These are phyloP conservation scores for Cucumis cinereus DNA, from an alignment of 306 rosid genomes.

Conservation along the genomic window DNA sequence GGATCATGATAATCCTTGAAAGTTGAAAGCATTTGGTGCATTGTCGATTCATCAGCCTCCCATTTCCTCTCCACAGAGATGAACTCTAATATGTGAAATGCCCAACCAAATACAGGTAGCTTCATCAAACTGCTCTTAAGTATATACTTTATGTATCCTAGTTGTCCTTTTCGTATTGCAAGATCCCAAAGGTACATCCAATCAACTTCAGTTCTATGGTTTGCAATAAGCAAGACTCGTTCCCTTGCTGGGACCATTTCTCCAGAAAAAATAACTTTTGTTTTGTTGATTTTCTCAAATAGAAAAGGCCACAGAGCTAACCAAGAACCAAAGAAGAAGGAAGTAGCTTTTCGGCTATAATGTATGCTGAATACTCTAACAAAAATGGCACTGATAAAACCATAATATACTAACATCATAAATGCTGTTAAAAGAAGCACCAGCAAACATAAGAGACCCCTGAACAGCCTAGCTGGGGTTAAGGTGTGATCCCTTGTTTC, in stretches of 20 bases:
- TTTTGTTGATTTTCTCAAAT: slow-evolving; percentile 70
- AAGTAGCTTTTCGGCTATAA: slow-evolving; percentile 56
- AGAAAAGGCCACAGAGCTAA: slow-evolving; percentile 78
- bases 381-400: slow-evolving; percentile 32
- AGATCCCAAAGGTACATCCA: slow-evolving; percentile 99
- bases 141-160: slow-evolving; percentile 71
- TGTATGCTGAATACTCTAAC: slow-evolving; percentile 43
- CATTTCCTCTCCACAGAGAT: slow-evolving; percentile 85
- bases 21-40: slow-evolving; percentile 45
- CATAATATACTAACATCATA: slow-evolving; percentile 49
- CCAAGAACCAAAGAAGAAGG: slow-evolving; percentile 65
- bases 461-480: slow-evolving; percentile 47
- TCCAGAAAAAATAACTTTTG: slow-evolving; percentile 74
- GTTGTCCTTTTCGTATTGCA: slow-evolving; percentile 63
- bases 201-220: slow-evolving; percentile 94
- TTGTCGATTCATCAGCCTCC: slow-evolving; percentile 61
- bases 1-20: slow-evolving; percentile 55
- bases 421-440: slow-evolving; percentile 81
- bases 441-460: slow-evolving; percentile 68
- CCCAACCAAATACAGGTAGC: slow-evolving; percentile 90
- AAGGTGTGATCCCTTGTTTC: slow-evolving; percentile 45
- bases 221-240: slow-evolving; percentile 71
- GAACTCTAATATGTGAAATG: slow-evolving; percentile 83
- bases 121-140: slow-evolving; percentile 92
- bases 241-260: slow-evolving; percentile 58